Percentiles rank a stretch among this genome's conserved stretches.
These are phyloP conservation scores for Trapa bicornis DNA, from an alignment of 345 rosid species.

Conservation along the genomic window DNA sequence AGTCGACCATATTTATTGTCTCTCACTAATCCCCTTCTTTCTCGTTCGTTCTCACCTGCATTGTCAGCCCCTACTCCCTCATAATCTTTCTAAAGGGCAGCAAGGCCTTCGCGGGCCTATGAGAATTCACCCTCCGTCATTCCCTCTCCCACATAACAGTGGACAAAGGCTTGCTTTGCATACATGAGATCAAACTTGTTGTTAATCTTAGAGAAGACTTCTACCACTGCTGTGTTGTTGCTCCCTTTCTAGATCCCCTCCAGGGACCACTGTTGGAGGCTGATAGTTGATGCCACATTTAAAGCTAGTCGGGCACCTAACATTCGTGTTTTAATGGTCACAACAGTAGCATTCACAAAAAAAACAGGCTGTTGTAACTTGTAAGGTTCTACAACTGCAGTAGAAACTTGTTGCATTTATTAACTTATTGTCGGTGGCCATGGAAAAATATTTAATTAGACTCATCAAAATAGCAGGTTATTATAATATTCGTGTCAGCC, in stretches of 20 bases:
- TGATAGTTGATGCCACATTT: slow-evolving; percentile 78
- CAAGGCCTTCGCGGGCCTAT: slow-evolving; percentile 36
- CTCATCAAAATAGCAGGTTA: background rate
- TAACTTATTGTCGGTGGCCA: background rate
- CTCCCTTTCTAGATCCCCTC: slow-evolving; percentile 72
- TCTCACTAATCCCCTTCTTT: no score
- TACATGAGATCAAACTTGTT: slow-evolving; percentile 83
- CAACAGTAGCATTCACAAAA: slow-evolving; percentile 68
- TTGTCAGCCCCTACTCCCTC: no score
- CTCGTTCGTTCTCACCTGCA: no score
- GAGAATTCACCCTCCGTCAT: slow-evolving; percentile 93
- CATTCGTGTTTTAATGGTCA: slow-evolving; percentile 52
- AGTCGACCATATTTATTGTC: no score
- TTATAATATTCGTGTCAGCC: background rate
- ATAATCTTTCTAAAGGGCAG: no score
- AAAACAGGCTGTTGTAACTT: slow-evolving; percentile 42
- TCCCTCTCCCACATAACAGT: slow-evolving; percentile 90
- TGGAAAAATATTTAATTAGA: no score
- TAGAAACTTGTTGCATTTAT: slow-evolving; percentile 48
- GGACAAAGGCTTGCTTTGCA: slow-evolving; percentile 70
- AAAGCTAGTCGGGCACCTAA: slow-evolving; percentile 82
- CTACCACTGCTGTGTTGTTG: slow-evolving; percentile 75
- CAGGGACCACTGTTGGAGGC: slow-evolving; percentile 73
- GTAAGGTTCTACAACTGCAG: slow-evolving; percentile 78
- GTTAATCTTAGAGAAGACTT: slow-evolving; percentile 64